Conservation (phyloP, 768 basidiomycete species). For the Boletus edulis region DNA sequence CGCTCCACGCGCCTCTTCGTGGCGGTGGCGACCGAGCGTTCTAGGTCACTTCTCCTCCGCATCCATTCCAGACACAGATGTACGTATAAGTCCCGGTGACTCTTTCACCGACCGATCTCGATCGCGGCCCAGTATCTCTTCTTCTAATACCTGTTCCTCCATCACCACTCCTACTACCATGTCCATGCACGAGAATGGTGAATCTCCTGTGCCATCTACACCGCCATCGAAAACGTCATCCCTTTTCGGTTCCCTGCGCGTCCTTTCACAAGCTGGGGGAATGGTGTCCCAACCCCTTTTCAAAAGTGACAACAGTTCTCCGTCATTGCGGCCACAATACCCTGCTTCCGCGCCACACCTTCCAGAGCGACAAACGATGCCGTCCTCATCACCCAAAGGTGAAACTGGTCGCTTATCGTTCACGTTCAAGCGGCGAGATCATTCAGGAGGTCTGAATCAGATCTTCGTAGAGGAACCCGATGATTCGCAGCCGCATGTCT, state of each 20-base stretch:
- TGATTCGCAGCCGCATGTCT: constrained; percentile 28
- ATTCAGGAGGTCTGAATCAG: constrained; percentile 13
- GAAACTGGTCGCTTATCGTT: constrained; percentile 35
- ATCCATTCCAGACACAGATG: constrained; percentile 43
- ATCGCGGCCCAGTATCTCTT: constrained; percentile 61
- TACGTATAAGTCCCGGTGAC: constrained; percentile 42
- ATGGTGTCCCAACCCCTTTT: constrained; percentile 34
- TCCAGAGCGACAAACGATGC: constrained; percentile 33
- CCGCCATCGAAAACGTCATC: constrained; percentile 31
- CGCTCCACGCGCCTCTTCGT: constrained; percentile 21
- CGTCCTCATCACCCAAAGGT: constrained; percentile 30
- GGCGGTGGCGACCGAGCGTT: constrained; percentile 64
- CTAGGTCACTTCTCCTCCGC: constrained; percentile 59
- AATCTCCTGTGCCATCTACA: constrained; percentile 39
- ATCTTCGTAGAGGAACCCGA: constrained; percentile 27
- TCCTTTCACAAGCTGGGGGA: constrained; percentile 25
- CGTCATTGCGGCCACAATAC: constrained; percentile 36
- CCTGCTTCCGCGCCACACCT: constrained; percentile 41
- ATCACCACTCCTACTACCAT: constrained; percentile 37
- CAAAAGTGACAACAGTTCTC: constrained; percentile 26
- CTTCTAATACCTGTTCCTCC: constrained; percentile 52
- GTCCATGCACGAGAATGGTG: constrained; percentile 39
- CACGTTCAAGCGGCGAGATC: constrained; percentile 17
- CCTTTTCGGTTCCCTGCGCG: constrained; percentile 34
- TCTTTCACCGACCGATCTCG: constrained; percentile 43